Percentiles rank a stretch among this genome's conserved stretches.
Conservation (phyloP, 306 rosid species). For the Inga oerstediana region DNA sequence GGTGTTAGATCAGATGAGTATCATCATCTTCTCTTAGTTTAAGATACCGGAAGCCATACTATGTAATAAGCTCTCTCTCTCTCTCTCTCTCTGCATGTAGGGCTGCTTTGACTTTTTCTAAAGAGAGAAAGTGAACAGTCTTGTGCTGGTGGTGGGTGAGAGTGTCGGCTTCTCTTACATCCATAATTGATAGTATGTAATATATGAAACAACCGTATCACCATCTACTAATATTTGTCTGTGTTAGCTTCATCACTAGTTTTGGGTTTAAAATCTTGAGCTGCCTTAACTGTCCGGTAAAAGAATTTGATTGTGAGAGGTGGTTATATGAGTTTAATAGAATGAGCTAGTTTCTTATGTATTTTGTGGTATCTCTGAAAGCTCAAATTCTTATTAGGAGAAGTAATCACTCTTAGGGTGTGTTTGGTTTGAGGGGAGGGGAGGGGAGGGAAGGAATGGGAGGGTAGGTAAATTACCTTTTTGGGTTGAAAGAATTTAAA, state of each 20-base stretch:
- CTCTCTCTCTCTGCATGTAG: conserved; percentile 41
- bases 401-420: too few relatives aligned
- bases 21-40: conserved; percentile 26
- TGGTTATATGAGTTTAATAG: too few relatives aligned
- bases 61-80: not conserved
- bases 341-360: too few relatives aligned
- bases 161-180: conserved; percentile 61
- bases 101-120: conserved; percentile 57
- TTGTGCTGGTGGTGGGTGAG: conserved; percentile 38
- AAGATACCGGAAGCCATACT: conserved; percentile 42
- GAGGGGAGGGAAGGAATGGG: too few relatives aligned
- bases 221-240: not conserved
- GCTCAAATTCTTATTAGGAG: too few relatives aligned
- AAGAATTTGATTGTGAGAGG: not conserved
- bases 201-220: not conserved
- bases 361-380: too few relatives aligned
- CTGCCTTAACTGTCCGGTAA: not conserved
- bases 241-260: not conserved
- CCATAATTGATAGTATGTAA: not conserved
- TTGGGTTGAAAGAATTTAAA: too few relatives aligned
- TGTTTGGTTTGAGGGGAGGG: too few relatives aligned
- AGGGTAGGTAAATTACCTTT: too few relatives aligned
- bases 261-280: not conserved
- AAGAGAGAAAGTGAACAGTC: conserved; percentile 16
- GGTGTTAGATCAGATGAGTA: conserved; percentile 48